Base-by-base conservation (phyloP, 1,284 basidiomycete species). In the Schizopora paradoxa region DNA sequence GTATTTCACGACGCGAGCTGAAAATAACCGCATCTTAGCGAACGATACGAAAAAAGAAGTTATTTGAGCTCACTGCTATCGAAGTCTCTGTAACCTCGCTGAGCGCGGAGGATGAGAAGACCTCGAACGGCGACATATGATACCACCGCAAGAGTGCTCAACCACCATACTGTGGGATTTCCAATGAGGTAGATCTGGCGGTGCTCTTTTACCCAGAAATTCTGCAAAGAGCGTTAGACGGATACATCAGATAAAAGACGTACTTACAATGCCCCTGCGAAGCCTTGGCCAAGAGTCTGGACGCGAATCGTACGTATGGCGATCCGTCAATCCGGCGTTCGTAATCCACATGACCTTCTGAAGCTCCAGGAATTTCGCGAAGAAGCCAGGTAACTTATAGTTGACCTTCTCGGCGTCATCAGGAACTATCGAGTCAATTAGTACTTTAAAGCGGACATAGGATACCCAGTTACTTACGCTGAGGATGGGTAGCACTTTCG, bases 261-360 rank as follows among this genome's bases (percentile, higher is more conserved):
- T 3, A 75, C 88, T 69, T 53, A 92, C 91, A 61, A 99, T 99
- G 29, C 96, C 96, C 51, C 95, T 83, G 40, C 77, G 79, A 35
- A 98, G 77, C 46, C 79, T 71, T 6, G 95, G 94, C 96, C 96
- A 99, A 0, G 79, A 73, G 47, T 78, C 72, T 2, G 95, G 96
- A 10, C 95, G 76, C 23, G 95, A 98, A 62, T 98, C 95, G 60
- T 88, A 99, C 0, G 84, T 85, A 59, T 99, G 96, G 16, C 91
- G 80, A 56, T 96, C 93, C 0, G 95, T 98, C 49, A 99, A 67
- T 0, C 91, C 94, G 18, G 90, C 88, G 58, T 99, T 99, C 18
- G 94, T 98, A n/a, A 77, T 82, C 92, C 93, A 98, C 95, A 99
- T 99, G 49, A 95, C 93, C 54, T 76, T 73, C 60, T 99, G 92